A percentile compares a stretch with the other conserved stretches of the same genome.
Conservation (phyloP, 108 stramenopile genomes). For the Conticribra weissflogii region DNA sequence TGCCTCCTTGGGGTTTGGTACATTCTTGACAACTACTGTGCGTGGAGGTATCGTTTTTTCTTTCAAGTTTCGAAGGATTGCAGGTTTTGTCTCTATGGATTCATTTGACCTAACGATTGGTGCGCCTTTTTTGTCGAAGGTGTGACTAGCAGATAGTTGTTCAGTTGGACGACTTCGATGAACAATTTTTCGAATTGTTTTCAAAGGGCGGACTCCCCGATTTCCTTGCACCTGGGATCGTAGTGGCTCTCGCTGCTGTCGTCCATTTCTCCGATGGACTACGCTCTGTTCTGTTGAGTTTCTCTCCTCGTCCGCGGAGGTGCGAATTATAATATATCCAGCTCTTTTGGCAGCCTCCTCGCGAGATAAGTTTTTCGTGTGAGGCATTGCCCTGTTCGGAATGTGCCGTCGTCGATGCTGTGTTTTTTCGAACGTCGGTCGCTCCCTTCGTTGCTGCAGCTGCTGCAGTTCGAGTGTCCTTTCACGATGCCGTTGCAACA, state of each 20-base stretch:
- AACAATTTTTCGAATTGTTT: slow-evolving; percentile 39
- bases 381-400: slow-evolving; percentile 38
- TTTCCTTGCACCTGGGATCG: background rate
- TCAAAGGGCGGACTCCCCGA: slow-evolving; percentile 25
- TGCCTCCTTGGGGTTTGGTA: background rate
- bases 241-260: background rate
- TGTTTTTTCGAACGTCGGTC: too few species aligned
- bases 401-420: slow-evolving; percentile 2
- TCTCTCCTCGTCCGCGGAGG: too few species aligned
- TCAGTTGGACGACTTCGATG: slow-evolving; percentile 9
- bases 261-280: background rate
- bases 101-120: too few species aligned
- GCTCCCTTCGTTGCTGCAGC: slow-evolving; percentile 1
- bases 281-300: background rate
- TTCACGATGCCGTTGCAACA: too few species aligned
- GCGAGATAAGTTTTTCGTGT: slow-evolving; percentile 17
- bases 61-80: background rate
- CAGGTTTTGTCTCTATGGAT: background rate
- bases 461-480: too few species aligned
- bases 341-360: slow-evolving; percentile 38
- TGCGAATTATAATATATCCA: slow-evolving; percentile 43
- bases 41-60: background rate
- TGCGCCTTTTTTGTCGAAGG: too few species aligned
- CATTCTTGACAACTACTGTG: background rate
- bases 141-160: too few species aligned